These are phyloP conservation scores for Chloris gayana DNA, from an alignment of 176 grass and related monocot genomes.

Conservation along the genomic window DNA sequence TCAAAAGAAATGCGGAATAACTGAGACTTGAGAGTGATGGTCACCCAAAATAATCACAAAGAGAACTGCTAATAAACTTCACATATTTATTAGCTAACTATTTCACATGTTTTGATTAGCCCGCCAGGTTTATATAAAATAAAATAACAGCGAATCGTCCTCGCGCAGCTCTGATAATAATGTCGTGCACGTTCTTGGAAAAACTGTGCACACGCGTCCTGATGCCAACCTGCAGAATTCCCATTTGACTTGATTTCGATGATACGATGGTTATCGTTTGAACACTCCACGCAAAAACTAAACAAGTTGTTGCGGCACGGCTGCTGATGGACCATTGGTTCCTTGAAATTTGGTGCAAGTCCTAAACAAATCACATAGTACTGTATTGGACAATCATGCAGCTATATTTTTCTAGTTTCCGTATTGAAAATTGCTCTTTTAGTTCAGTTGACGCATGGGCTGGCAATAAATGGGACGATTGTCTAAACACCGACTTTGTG, in stretches of 20 bases:
- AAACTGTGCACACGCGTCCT: not conserved
- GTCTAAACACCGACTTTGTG: not conserved
- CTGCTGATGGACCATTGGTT: not conserved
- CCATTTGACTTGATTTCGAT: not conserved
- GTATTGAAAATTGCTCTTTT: not conserved
- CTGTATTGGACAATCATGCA: not conserved
- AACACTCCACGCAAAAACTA: not conserved
- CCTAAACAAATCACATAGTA: not conserved
- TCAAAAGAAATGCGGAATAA: not conserved
- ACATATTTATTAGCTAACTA: not conserved
- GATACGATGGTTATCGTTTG: not conserved
- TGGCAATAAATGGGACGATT: not conserved
- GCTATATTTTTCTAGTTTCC: not conserved
- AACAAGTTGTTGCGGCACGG: not conserved
- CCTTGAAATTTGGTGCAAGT: slow-evolving; percentile 11
- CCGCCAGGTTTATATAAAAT: not conserved
- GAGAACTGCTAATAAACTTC: too few relatives aligned
- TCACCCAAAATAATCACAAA: too few relatives aligned
- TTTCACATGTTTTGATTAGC: not conserved
- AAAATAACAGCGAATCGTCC: not conserved
- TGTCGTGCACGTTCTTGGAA: not conserved
- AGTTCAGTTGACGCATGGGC: not conserved
- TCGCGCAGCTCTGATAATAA: not conserved
- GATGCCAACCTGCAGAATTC: not conserved
- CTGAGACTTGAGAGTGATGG: not conserved